A percentile compares a stretch with the other conserved stretches of the same genome.
These are phyloP conservation scores for Vitellaria paradoxa DNA, from an alignment of 179 eudicot genomes.

Conservation along the genomic window DNA sequence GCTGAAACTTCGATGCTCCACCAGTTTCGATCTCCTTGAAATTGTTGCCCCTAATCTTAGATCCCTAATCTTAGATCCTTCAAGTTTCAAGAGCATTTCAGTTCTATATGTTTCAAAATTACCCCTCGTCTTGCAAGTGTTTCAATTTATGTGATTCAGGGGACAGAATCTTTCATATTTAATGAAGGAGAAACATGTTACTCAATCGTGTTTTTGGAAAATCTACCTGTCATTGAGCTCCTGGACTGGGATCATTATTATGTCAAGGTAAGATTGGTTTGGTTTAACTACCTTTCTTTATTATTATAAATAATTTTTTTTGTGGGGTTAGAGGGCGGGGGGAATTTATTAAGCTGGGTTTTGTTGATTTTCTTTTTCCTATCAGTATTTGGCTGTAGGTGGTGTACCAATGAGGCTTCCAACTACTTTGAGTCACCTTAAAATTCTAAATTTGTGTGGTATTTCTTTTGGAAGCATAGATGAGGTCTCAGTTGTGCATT, in stretches of 20 bases:
- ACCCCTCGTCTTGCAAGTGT: slow-evolving; percentile 8
- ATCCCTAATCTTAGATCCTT: too few relatives aligned
- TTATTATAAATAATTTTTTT: not conserved
- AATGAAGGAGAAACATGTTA: not conserved
- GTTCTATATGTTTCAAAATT: slow-evolving; percentile 7
- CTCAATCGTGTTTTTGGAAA: not conserved
- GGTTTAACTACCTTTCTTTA: not conserved
- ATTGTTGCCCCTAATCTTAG: slow-evolving; percentile 17
- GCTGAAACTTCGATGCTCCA: not conserved
- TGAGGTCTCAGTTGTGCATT: not conserved
- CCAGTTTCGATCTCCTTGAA: not conserved
- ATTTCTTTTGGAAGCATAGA: not conserved
- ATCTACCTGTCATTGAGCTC: slow-evolving; percentile 2
- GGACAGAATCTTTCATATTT: too few relatives aligned
- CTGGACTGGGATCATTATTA: not conserved
- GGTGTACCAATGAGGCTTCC: not conserved
- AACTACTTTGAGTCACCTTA: not conserved
- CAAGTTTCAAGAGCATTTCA: not conserved
- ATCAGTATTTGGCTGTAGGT: not conserved
- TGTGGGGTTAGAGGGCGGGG: too few relatives aligned
- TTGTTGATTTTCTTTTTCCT: not conserved
- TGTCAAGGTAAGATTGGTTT: not conserved
- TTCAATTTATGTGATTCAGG: not conserved
- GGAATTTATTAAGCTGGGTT: not conserved
- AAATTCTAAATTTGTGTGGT: not conserved